Base-by-base conservation (phyloP, 306 rosid genomes). In the Nissolia schottii region DNA sequence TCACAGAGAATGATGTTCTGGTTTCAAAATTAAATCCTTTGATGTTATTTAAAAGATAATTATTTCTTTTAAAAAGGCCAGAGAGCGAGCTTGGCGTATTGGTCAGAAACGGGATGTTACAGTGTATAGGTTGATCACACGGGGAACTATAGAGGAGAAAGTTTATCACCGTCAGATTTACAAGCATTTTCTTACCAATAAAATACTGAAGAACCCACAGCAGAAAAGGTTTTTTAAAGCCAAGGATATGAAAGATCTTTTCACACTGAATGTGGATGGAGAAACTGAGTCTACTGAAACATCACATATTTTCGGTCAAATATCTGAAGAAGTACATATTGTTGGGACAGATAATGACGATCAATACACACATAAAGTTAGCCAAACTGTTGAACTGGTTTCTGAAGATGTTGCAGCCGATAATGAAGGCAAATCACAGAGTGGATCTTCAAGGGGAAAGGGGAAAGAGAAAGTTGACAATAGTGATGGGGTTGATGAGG, bases 1-100 rank as follows among this genome's bases (percentile, higher is more conserved):
- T 68, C 62, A 34, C 49, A 34, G 40, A 51, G 73, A 35, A 67
- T 58, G 57, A 16, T 73, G 35, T 41, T 50, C 23, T 48, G 59
- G 63, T 24, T 77, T 32, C 78, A 28, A 65, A 50, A 22, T 70
- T 51, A 70, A 74, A 74, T 43, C 20, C 34, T 68, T 29, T 35
- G 23, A n/a, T 57, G 71, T 75, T 71, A 81, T 51, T 64, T 69
- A 45, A 20, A 45, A 29, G 70, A 48, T 73, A n/a, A 20, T 46
- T 29, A 24, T 76, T 81, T 62, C 54, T 53, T 83, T 71, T 67
- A 48, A 75, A n/a, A 83, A 94, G 99, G 99, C 99, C 54, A 89
- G 97, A 76, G 99, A 91, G 82, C 93, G 97, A 37, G 97, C 99
- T 59, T 94, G 96, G 99, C 91, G 99, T 74, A 91, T 94, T 64